phyloP scores from a whole-genome alignment of 768 basidiomycete genomes.

The Neoboletus magnificus region DNA sequence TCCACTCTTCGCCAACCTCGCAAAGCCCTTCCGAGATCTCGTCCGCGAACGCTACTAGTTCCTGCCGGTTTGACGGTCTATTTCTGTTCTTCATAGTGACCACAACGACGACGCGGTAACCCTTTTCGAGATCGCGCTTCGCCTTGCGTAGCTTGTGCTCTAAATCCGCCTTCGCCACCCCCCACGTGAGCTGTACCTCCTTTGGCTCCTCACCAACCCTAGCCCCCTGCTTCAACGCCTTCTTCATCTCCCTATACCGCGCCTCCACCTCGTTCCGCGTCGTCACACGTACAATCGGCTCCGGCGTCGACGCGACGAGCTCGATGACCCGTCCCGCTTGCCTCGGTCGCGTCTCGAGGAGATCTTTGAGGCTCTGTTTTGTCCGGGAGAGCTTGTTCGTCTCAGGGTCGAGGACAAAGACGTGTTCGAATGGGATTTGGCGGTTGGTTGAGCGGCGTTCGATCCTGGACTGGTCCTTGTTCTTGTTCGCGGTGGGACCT shows the following conservation, averaged over 20 bases:
- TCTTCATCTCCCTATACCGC: constrained; percentile 37
- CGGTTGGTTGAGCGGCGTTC: constrained; percentile 29
- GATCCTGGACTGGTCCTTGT: neutral
- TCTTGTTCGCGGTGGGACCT: neutral
- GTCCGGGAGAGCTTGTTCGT: constrained; percentile 39
- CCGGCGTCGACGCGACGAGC: constrained; percentile 47
- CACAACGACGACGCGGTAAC: constrained; percentile 52
- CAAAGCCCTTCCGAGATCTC: constrained; percentile 40
- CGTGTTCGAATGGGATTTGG: constrained; percentile 40
- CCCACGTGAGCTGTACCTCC: constrained; percentile 75
- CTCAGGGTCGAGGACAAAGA: constrained; percentile 48
- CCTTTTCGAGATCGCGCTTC: constrained; percentile 55
- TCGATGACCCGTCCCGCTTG: constrained; percentile 40
- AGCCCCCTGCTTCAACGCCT: constrained; percentile 31
- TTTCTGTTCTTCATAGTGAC: constrained; percentile 50
- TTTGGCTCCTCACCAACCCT: constrained; percentile 41
- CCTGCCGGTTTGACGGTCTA: constrained; percentile 31
- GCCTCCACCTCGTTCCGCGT: constrained; percentile 42
- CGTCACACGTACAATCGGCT: constrained; percentile 60
- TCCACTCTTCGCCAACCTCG: constrained; percentile 56
- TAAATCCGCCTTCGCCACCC: constrained; percentile 53
- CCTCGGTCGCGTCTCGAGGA: constrained; percentile 42
- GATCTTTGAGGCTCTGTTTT: constrained; percentile 30
- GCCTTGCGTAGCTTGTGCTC: constrained; percentile 64
- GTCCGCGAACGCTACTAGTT: constrained; percentile 45